Conservation (phyloP, 192 early-diverging fungal species). For the Spizellomyces sp. region DNA sequence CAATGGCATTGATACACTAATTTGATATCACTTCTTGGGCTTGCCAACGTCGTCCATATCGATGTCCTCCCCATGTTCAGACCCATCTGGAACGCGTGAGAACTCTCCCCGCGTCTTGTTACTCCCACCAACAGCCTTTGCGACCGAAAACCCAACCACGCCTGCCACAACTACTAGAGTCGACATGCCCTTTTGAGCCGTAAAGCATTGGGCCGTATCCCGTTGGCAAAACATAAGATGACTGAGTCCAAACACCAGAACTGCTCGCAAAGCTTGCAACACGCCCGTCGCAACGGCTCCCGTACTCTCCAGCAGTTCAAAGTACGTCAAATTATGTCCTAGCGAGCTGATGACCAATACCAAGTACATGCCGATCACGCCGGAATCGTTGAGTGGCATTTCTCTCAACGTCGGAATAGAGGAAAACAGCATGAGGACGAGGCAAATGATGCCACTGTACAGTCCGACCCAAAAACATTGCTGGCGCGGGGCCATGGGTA, state of each 20-base stretch:
- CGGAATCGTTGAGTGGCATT: slow-evolving; percentile 36
- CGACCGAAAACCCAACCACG: slow-evolving; percentile 47
- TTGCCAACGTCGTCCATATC: neutral
- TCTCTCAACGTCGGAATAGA: slow-evolving; percentile 39
- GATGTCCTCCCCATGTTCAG: neutral
- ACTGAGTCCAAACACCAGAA: slow-evolving; percentile 45
- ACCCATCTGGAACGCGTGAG: neutral
- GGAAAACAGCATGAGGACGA: slow-evolving; percentile 32
- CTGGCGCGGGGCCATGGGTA: slow-evolving; percentile 27
- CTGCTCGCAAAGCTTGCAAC: slow-evolving; percentile 50
- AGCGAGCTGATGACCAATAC: slow-evolving; percentile 38
- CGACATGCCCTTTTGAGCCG: slow-evolving; percentile 37
- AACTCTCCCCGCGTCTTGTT: neutral
- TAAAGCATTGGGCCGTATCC: slow-evolving; percentile 48
- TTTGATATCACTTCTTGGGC: neutral
- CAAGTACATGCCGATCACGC: slow-evolving; percentile 38
- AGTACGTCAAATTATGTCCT: slow-evolving; percentile 48
- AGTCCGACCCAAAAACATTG: slow-evolving; percentile 51
- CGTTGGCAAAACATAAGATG: slow-evolving; percentile 42
- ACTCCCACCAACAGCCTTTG: slow-evolving; percentile 25
- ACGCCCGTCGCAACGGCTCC: slow-evolving; percentile 55
- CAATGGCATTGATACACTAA: neutral
- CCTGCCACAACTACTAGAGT: slow-evolving; percentile 46
- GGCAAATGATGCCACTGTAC: slow-evolving; percentile 34
- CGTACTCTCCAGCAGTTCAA: slow-evolving; percentile 44